These are phyloP conservation scores for Populus trichocarpa DNA, from an alignment of 441 rosid species.

Conservation along the genomic window DNA sequence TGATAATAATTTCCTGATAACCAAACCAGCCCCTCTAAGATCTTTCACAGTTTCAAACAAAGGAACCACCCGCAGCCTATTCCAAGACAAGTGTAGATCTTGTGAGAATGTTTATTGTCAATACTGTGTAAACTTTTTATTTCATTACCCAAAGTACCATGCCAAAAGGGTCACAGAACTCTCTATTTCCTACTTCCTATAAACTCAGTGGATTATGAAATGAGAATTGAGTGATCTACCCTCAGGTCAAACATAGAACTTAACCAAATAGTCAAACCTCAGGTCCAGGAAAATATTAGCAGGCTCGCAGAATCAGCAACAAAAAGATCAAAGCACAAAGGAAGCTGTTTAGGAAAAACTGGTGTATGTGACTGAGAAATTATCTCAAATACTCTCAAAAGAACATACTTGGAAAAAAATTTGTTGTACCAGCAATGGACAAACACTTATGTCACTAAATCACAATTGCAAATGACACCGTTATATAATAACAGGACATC, in stretches of 20 bases:
- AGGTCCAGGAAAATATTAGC: background rate
- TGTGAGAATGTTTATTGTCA: background rate
- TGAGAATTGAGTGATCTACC: background rate
- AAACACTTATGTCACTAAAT: too few species aligned
- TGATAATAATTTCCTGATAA: constrained; percentile 74
- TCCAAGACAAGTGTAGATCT: constrained; percentile 16
- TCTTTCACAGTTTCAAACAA: constrained; percentile 89
- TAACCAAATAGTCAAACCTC: background rate
- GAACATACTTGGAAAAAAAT: background rate
- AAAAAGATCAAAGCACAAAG: background rate
- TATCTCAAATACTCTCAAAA: background rate
- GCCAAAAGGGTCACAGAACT: background rate
- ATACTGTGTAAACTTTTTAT: background rate
- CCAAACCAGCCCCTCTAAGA: constrained; percentile 79
- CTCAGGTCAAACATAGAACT: background rate
- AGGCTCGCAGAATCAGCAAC: background rate
- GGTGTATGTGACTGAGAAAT: background rate
- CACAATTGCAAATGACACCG: too few species aligned
- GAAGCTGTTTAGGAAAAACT: background rate
- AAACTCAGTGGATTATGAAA: background rate
- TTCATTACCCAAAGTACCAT: background rate
- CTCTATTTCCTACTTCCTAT: background rate
- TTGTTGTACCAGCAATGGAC: background rate
- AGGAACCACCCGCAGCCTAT: constrained; percentile 87
- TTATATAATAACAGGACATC: background rate